Evolutionary conservation across 2,329 filamentous ascomycete genomes (phyloP).

Genomic region (Beauveria sp.): DNA sequence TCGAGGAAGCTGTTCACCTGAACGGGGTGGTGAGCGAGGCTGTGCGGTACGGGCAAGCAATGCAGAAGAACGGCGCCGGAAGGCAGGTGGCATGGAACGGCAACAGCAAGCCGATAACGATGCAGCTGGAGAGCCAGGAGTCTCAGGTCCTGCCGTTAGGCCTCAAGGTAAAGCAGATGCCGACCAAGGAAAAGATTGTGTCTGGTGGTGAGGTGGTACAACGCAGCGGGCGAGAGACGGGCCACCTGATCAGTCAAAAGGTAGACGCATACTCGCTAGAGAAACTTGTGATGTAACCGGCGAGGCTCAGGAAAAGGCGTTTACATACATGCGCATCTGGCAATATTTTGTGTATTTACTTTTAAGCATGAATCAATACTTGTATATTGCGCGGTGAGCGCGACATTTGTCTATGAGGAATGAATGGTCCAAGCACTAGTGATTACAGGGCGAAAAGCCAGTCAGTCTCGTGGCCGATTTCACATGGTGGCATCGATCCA

Average conservation of each 20-base stretch:
- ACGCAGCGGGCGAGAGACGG: conserved; percentile 65
- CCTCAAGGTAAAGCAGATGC: conserved; percentile 49
- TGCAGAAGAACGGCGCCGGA: conserved; percentile 24
- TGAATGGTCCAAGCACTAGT: too few relatives aligned
- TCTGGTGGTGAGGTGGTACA: conserved; percentile 62
- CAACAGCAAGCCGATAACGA: conserved; percentile 36
- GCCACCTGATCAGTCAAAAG: conserved; percentile 69
- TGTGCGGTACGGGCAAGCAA: conserved; percentile 48
- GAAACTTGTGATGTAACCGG: conserved; percentile 55
- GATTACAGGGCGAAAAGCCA: too few relatives aligned
- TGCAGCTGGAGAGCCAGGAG: conserved; percentile 35
- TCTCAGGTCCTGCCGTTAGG: conserved; percentile 61
- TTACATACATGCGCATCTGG: not conserved
- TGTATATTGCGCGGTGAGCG: not conserved
- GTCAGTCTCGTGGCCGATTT: too few relatives aligned
- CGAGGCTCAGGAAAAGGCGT: not conserved
- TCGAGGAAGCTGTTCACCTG: conserved; percentile 61
- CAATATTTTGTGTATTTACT: not conserved
- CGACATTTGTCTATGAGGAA: not conserved
- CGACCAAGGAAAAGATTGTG: conserved; percentile 51
- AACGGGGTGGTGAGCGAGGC: conserved; percentile 59
- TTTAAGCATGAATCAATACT: not conserved
- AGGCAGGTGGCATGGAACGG: conserved; percentile 22
- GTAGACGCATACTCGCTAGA: conserved; percentile 80
- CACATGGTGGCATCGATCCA: too few relatives aligned